These are phyloP conservation scores for Colletotrichum shisoi DNA, from an alignment of 2,329 filamentous ascomycete genomes.

Conservation along the genomic window DNA sequence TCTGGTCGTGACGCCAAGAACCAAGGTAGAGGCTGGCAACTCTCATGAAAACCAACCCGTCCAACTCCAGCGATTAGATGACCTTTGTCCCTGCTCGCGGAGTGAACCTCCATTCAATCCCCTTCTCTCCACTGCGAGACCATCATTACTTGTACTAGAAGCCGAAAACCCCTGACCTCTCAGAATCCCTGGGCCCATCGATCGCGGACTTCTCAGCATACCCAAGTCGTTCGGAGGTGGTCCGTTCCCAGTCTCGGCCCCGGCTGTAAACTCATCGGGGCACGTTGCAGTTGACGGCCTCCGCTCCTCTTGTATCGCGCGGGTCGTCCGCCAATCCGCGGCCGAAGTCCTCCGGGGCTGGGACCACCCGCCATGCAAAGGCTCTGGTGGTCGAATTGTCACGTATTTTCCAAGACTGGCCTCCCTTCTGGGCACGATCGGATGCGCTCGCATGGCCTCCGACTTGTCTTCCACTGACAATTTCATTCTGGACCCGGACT, in stretches of 20 bases:
- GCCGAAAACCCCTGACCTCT: slow-evolving; percentile 9
- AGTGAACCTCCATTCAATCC: slow-evolving; percentile 3
- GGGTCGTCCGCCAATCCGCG: slow-evolving; percentile 10
- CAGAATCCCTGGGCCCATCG: slow-evolving; percentile 27
- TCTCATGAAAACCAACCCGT: slow-evolving; percentile 34
- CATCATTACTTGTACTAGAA: background rate
- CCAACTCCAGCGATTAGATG: slow-evolving; percentile 32
- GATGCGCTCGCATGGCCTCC: slow-evolving; percentile 5
- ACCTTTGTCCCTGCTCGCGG: slow-evolving; percentile 11
- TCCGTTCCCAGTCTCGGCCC: background rate
- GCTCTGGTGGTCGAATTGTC: slow-evolving; percentile 15
- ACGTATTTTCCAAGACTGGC: slow-evolving; percentile 31
- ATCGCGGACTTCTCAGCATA: slow-evolving; percentile 30
- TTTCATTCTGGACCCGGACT: background rate
- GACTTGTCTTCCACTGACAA: background rate
- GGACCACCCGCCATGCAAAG: slow-evolving; percentile 14
- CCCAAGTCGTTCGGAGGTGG: background rate
- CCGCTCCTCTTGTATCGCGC: slow-evolving; percentile 7
- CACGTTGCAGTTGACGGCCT: slow-evolving; percentile 33
- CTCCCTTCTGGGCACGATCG: slow-evolving; percentile 30
- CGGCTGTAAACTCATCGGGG: slow-evolving; percentile 14
- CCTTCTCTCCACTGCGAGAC: slow-evolving; percentile 13
- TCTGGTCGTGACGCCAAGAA: background rate
- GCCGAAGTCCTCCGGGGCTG: slow-evolving; percentile 14
- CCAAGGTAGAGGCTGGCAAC: background rate